Evolutionary conservation across 2,329 filamentous ascomycete genomes (phyloP).

Genomic region (Phaeophleospora eucalypticola): DNA sequence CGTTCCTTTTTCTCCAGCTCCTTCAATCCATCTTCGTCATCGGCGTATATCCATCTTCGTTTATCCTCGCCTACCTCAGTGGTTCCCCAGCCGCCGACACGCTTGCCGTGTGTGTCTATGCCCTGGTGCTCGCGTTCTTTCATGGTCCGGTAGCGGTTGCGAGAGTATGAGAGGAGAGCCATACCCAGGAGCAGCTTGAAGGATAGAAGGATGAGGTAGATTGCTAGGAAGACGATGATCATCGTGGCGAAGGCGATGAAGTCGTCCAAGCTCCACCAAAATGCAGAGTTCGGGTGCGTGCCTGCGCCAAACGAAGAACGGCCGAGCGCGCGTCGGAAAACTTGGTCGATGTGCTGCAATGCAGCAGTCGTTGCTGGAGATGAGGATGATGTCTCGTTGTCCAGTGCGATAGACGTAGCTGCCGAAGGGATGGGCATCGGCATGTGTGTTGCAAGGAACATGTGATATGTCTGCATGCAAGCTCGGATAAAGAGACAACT

Average conservation of each 20-base stretch:
- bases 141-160: conserved; percentile 76
- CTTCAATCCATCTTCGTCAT: conserved; percentile 69
- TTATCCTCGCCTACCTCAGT: conserved; percentile 89
- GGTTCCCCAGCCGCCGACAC: conserved; percentile 76
- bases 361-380: conserved; percentile 74
- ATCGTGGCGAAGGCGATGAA: conserved; percentile 74
- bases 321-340: conserved; percentile 73
- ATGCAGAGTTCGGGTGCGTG: conserved; percentile 31
- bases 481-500: conserved; percentile 94
- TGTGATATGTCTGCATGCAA: conserved; percentile 92
- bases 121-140: conserved; percentile 58
- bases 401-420: conserved; percentile 62
- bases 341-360: conserved; percentile 70
- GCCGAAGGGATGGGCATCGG: conserved; percentile 67
- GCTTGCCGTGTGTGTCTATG: conserved; percentile 59
- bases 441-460: conserved; percentile 88
- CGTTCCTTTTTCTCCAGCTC: conserved; percentile 59
- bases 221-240: conserved; percentile 76
- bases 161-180: conserved; percentile 73
- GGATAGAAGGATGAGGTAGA: conserved; percentile 79
- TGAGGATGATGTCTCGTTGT: conserved; percentile 39
- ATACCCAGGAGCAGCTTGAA: conserved; percentile 77
- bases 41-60: conserved; percentile 77
- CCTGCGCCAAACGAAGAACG: conserved; percentile 62
- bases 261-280: conserved; percentile 64